These are phyloP conservation scores for Gossypium thurberi DNA, from an alignment of 345 rosid species.

Conservation along the genomic window DNA sequence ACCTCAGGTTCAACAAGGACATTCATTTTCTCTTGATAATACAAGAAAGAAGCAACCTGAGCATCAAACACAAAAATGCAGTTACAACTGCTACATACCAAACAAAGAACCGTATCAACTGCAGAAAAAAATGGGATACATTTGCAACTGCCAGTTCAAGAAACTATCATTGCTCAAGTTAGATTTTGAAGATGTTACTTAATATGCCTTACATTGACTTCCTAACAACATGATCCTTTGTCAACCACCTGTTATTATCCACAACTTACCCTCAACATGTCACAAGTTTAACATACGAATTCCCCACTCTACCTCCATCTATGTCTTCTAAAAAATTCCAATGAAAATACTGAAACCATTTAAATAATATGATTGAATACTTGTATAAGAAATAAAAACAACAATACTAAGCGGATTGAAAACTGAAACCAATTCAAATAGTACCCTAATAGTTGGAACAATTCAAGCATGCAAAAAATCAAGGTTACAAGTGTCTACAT, in stretches of 20 bases:
- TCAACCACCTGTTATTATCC: neutral
- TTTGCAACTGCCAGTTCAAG: neutral
- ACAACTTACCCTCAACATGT: neutral
- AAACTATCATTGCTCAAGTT: neutral
- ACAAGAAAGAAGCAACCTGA: constrained; percentile 87
- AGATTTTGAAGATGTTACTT: neutral
- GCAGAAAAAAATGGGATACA: neutral
- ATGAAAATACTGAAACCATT: neutral
- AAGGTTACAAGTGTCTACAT: neutral
- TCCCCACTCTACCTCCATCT: neutral
- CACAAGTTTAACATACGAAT: neutral
- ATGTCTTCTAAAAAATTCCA: neutral
- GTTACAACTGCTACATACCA: constrained; percentile 7
- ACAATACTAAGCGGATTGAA: neutral
- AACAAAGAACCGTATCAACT: neutral
- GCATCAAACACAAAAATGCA: constrained; percentile 7
- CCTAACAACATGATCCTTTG: neutral
- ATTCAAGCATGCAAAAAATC: neutral
- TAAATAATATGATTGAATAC: neutral
- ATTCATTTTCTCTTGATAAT: constrained; percentile 93
- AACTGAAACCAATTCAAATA: neutral
- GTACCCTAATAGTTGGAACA: neutral
- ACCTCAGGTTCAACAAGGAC: constrained; percentile 96
- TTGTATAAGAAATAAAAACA: neutral
- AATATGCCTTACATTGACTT: neutral